Percentiles rank a stretch among this genome's conserved stretches.
phyloP scores from a whole-genome alignment of 495 filamentous ascomycete species.

The Parachaetomium inaequale region DNA sequence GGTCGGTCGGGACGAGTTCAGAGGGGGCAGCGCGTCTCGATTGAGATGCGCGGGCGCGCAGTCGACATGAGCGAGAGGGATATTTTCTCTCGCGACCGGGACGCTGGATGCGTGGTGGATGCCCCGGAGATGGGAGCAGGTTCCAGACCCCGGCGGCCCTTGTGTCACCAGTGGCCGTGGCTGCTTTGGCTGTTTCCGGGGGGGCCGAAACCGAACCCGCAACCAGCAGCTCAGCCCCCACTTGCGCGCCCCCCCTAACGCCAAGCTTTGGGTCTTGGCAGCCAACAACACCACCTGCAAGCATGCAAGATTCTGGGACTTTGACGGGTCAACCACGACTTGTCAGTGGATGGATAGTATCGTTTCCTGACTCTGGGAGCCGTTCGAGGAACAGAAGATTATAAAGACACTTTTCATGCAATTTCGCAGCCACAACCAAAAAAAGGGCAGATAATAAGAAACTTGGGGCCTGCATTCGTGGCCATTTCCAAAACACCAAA shows the following conservation, averaged over 20 bases:
- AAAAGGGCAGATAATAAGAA: too few species aligned
- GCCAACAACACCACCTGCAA: not conserved
- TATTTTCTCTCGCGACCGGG: not conserved
- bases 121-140: not conserved
- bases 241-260: not conserved
- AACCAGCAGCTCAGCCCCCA: constrained; percentile 1
- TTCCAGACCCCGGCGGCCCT: not conserved
- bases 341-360: too few species aligned
- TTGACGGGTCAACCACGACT: too few species aligned
- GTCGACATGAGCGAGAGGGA: not conserved
- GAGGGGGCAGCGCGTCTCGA: not conserved
- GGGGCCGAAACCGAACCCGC: constrained; percentile 4
- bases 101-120: not conserved
- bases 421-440: too few species aligned
- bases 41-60: not conserved
- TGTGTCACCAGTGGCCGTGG: not conserved
- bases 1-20: not conserved
- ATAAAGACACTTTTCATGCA: too few species aligned
- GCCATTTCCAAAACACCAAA: too few species aligned
- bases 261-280: not conserved
- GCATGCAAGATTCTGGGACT: not conserved
- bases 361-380: too few species aligned
- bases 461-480: too few species aligned
- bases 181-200: constrained; percentile 1
- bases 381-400: too few species aligned